phyloP scores from a whole-genome alignment of 2,329 filamentous ascomycete species.

The Emmonsiellopsis sp. region DNA sequence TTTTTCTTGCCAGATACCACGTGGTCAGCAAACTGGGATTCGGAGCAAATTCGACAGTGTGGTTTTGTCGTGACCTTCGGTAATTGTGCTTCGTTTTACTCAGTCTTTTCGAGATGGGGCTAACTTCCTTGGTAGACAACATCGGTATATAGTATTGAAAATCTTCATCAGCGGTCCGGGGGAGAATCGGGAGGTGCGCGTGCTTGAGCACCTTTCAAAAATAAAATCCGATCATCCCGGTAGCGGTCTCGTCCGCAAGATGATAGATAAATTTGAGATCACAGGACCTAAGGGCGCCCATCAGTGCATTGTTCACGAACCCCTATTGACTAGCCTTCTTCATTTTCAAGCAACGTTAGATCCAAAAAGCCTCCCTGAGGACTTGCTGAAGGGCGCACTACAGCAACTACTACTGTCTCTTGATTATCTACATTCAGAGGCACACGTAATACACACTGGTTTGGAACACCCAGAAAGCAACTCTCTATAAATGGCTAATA shows the following conservation, averaged over 20 bases:
- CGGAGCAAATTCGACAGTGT: conserved; percentile 8
- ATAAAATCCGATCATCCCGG: conserved; percentile 5
- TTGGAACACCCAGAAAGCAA: too few relatives aligned
- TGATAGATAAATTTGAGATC: conserved; percentile 6
- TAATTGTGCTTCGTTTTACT: too few relatives aligned
- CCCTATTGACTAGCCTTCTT: conserved; percentile 1
- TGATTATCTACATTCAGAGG: conserved; percentile 7
- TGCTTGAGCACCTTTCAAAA: conserved; percentile 1
- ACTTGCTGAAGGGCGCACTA: conserved; percentile 4
- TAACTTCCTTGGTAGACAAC: too few relatives aligned
- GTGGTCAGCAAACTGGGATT: conserved; percentile 7
- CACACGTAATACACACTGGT: conserved; percentile 10
- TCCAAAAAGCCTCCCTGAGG: background rate
- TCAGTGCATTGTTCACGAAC: conserved; percentile 8
- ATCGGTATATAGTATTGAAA: conserved; percentile 5
- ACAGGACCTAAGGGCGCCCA: too few relatives aligned
- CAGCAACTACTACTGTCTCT: conserved; percentile 3
- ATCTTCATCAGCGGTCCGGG: background rate
- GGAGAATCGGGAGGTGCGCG: background rate
- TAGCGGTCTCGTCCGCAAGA: conserved; percentile 1
- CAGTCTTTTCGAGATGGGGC: too few relatives aligned
- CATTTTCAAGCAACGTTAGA: conserved; percentile 4
- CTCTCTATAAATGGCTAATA: too few relatives aligned
- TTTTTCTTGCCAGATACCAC: conserved; percentile 6
- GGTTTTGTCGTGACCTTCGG: too few relatives aligned